phyloP scores from a whole-genome alignment of 2,329 filamentous ascomycete species.

The Colletotrichum sp. region DNA sequence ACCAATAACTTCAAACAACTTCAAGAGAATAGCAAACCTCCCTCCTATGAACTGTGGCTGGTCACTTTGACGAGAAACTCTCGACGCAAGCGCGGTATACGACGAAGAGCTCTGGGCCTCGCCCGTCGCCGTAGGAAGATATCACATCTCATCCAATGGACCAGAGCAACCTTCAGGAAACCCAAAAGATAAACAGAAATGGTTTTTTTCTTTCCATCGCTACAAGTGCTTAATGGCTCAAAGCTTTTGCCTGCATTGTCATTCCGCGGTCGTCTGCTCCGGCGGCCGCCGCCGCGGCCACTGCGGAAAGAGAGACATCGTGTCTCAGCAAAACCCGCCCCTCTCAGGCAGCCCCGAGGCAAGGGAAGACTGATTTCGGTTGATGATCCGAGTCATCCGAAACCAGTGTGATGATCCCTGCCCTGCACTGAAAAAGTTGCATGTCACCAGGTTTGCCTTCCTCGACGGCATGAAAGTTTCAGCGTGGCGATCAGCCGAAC shows the following conservation, averaged over 20 bases:
- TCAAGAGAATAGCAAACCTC: background rate
- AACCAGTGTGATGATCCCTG: background rate
- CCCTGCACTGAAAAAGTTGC: background rate
- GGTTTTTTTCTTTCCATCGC: background rate
- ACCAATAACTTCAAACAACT: background rate
- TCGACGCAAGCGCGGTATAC: background rate
- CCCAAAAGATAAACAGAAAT: background rate
- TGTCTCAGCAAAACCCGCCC: background rate
- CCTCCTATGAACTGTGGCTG: background rate
- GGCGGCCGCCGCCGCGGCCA: background rate
- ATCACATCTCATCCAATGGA: background rate
- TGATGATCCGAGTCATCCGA: background rate
- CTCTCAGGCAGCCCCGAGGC: background rate
- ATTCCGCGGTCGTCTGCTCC: background rate
- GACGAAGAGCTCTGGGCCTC: background rate
- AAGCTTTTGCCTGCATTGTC: background rate
- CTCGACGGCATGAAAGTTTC: background rate
- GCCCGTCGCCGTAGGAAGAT: background rate
- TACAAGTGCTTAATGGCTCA: background rate
- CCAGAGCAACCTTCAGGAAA: background rate
- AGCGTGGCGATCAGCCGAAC: background rate
- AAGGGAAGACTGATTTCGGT: background rate
- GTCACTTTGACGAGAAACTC: background rate
- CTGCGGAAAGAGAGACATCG: background rate
- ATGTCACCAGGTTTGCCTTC: background rate